These are phyloP conservation scores for Aspergillus cejpii DNA, from an alignment of 2,329 filamentous ascomycete genomes.

Conservation along the genomic window DNA sequence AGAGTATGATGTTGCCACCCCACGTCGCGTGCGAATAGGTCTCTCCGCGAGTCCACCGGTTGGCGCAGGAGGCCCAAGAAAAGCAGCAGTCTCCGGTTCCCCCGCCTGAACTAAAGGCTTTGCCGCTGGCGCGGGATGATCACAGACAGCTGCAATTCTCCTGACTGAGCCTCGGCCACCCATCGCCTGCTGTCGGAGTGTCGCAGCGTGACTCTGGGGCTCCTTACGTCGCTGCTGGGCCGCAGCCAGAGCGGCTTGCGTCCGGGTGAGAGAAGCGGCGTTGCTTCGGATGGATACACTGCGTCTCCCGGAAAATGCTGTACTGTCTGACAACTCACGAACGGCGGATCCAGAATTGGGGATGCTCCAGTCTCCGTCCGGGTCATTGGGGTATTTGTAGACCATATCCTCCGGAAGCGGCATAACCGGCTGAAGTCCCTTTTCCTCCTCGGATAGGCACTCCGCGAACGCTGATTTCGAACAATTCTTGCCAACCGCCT, in stretches of 20 bases:
- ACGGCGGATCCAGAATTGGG: conserved; percentile 16
- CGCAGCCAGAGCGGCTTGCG: conserved; percentile 37
- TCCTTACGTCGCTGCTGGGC: conserved; percentile 38
- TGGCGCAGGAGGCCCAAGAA: conserved; percentile 10
- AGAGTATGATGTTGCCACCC: conserved; percentile 31
- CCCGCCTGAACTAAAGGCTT: conserved; percentile 15
- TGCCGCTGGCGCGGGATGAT: conserved; percentile 15
- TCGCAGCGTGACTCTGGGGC: conserved; percentile 43
- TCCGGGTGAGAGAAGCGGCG: conserved; percentile 27
- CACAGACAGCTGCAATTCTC: conserved; percentile 22
- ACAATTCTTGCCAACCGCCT: conserved; percentile 41
- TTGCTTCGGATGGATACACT: conserved; percentile 25
- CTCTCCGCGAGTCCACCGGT: conserved; percentile 35
- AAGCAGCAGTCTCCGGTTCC: conserved; percentile 13
- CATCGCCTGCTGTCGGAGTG: conserved; percentile 42
- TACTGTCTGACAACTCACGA: conserved; percentile 22
- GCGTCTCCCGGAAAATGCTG: conserved; percentile 25
- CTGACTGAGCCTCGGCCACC: conserved; percentile 28
- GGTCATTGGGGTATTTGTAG: conserved; percentile 40
- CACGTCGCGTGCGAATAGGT: conserved; percentile 35
- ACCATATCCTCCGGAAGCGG: conserved; percentile 43
- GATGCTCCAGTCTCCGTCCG: conserved; percentile 39
- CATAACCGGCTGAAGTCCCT: conserved; percentile 41
- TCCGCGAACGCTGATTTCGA: conserved; percentile 44
- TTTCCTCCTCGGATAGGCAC: conserved; percentile 42